phyloP scores from a whole-genome alignment of 2,329 filamentous ascomycete genomes.

The Eutypa lata region DNA sequence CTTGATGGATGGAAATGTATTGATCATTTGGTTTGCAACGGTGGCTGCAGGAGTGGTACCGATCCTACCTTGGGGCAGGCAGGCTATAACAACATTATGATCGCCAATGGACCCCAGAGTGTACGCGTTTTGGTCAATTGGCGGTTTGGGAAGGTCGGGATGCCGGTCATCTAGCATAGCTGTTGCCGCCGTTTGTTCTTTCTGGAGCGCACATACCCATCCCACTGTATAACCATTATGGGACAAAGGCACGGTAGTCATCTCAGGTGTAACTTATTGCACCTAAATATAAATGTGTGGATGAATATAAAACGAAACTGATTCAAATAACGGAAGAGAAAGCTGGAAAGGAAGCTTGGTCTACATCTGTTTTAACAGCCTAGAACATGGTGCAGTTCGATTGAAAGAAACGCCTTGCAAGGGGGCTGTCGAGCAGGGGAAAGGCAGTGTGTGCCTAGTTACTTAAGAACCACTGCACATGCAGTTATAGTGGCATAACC shows the following conservation, averaged over 20 bases:
- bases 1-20: conserved; percentile 30
- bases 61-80: conserved; percentile 20
- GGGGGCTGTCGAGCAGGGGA: too few relatives aligned
- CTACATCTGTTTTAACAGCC: too few relatives aligned
- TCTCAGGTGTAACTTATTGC: too few relatives aligned
- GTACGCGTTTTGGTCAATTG: conserved; percentile 14
- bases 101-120: conserved; percentile 16
- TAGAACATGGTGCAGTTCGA: too few relatives aligned
- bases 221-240: conserved; percentile 16
- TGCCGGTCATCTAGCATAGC: conserved; percentile 19
- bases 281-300: too few relatives aligned
- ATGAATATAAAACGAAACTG: too few relatives aligned
- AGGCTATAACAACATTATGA: conserved; percentile 21
- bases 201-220: conserved; percentile 17
- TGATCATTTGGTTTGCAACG: conserved; percentile 26
- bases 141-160: conserved; percentile 1
- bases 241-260: background rate
- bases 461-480: too few relatives aligned
- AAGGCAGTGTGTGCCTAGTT: too few relatives aligned
- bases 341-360: too few relatives aligned
- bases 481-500: too few relatives aligned
- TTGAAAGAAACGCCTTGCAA: too few relatives aligned
- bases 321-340: too few relatives aligned
- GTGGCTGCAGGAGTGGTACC: conserved; percentile 31
- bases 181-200: conserved; percentile 16